Evolutionary conservation across 2,329 filamentous ascomycete genomes (phyloP).

Genomic region (Botrytis porri): DNA sequence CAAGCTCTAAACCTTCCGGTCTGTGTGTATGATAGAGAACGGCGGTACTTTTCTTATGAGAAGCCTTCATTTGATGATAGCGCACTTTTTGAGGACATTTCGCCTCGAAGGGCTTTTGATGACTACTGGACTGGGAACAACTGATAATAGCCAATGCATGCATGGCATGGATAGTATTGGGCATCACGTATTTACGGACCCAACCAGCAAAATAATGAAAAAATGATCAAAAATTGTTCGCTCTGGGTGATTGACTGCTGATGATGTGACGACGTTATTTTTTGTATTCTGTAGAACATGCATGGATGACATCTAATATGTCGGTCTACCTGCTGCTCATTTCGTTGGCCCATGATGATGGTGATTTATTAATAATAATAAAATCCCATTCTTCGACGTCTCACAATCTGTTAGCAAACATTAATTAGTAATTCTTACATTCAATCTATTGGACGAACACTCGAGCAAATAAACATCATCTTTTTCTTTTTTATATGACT

Average conservation of each 20-base stretch:
- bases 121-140: constrained; percentile 1
- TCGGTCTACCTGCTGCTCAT: not conserved
- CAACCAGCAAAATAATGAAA: constrained; percentile 12
- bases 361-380: not conserved
- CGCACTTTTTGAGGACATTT: not conserved
- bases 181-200: constrained; percentile 20
- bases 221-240: not conserved
- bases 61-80: constrained; percentile 11
- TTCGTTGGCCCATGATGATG: not conserved
- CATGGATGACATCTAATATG: not conserved
- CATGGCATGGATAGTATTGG: constrained; percentile 15
- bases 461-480: not conserved
- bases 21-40: constrained; percentile 13
- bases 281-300: not conserved
- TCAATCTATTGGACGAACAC: not conserved
- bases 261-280: not conserved
- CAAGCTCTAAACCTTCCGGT: constrained; percentile 7
- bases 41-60: not conserved
- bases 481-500: not conserved
- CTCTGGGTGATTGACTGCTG: not conserved
- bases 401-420: not conserved
- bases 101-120: not conserved
- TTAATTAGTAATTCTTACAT: not conserved
- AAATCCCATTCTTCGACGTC: not conserved
- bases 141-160: constrained; percentile 9